A percentile compares a stretch with the other conserved stretches of the same genome.
These are phyloP conservation scores for Penicillium cosmopolitanum DNA, from an alignment of 495 filamentous ascomycete genomes.

Conservation along the genomic window DNA sequence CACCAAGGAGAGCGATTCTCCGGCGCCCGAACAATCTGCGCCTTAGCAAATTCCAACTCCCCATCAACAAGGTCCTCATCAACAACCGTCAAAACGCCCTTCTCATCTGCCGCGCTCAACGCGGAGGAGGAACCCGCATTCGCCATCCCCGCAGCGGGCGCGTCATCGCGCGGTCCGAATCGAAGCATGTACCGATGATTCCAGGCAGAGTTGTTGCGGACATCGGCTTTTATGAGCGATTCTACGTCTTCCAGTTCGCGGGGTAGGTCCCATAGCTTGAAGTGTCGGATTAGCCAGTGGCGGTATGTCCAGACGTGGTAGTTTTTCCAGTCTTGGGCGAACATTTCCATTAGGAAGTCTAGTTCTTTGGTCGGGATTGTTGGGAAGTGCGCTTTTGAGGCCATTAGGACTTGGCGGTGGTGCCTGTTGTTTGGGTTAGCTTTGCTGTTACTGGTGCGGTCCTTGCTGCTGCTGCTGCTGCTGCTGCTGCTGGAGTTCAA, in stretches of 20 bases:
- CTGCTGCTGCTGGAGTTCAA: background rate
- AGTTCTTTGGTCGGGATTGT: conserved; percentile 62
- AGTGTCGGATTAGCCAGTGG: conserved; percentile 87
- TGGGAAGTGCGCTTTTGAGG: conserved; percentile 58
- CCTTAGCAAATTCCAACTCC: conserved; percentile 73
- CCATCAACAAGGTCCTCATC: conserved; percentile 67
- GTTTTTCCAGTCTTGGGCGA: conserved; percentile 88
- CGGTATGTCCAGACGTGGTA: conserved; percentile 98
- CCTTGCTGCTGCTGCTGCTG: background rate
- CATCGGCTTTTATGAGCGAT: conserved; percentile 69
- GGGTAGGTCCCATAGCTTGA: conserved; percentile 67
- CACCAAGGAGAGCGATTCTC: conserved; percentile 96
- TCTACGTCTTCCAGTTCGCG: conserved; percentile 74
- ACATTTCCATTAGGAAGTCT: conserved; percentile 78
- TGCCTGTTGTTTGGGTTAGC: conserved; percentile 57
- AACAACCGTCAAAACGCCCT: conserved; percentile 47
- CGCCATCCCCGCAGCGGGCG: conserved; percentile 48
- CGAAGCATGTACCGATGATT: conserved; percentile 92
- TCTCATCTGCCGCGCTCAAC: conserved; percentile 43
- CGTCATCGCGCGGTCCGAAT: conserved; percentile 61
- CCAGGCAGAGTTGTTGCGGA: conserved; percentile 96
- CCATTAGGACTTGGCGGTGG: conserved; percentile 84
- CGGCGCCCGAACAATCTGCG: conserved; percentile 74
- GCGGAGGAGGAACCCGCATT: conserved; percentile 34
- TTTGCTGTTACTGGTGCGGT: background rate